Evolutionary conservation across 1,284 basidiomycete species (phyloP), one percentile per base, ranked within the genome.

Genomic region (Hemileia vastatrix): DNA sequence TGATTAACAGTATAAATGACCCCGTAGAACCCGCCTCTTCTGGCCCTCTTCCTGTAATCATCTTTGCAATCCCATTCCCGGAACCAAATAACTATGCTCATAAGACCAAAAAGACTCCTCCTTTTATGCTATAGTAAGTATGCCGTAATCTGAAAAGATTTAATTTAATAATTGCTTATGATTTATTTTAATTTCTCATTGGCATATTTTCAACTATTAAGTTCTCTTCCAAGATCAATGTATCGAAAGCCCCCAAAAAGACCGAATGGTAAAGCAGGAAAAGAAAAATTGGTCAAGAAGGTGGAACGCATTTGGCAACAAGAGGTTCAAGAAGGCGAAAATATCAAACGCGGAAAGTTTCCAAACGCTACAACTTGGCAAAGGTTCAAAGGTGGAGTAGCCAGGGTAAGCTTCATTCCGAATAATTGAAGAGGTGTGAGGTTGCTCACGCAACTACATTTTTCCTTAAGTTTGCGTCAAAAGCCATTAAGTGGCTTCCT

Each of bases 231-330:
- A 54, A 43, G 59, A n/a, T 44, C 59, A 19, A 31, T 47, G 9
- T 61, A 61, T 50, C 40, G 54, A 40, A 54, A 54, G 19, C 59
- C 59, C 8, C 19, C 44, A 6, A 54, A 19, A 19, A 52, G 52
- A 48, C 51, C 52, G 1, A 58, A 49, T n/a, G 59, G 59, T 0
- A 61, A 61, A 48, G 18, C 44, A 33, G 59, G 23, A 9, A 61
- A 61, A 24, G 52, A 61, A 31, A 54, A 47, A 11, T 31, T 61
- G 11, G 32, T 54, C 24, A 61, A 61, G 40, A 61, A 54, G 33
- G 43, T 61, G 1, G 52, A 61, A 21, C 59, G 59, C 23, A 61
- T 54, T 36, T 61, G 59, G 59, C 59, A 61, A 52, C 51, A 61
- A n/a, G 59, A 61, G 21, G 52, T 61, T 5, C 51, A 61, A 49